These are phyloP conservation scores for Phytophthora lateralis DNA, from an alignment of 352 stramenopile genomes.

Conservation along the genomic window DNA sequence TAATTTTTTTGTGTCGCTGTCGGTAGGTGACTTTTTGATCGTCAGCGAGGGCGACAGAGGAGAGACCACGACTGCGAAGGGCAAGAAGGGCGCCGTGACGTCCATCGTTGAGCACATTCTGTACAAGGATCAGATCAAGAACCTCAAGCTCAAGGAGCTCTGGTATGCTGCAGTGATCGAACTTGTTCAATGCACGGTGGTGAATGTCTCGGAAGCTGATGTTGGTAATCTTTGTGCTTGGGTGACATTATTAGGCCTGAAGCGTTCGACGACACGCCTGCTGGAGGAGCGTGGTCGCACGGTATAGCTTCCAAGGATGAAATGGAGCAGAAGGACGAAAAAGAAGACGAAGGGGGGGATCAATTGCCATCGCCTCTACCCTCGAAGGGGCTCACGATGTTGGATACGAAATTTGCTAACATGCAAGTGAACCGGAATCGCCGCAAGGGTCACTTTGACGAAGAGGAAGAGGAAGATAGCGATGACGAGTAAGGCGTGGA, in stretches of 20 bases:
- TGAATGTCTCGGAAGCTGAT: background rate
- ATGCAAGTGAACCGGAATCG: constrained; percentile 82
- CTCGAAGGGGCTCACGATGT: constrained; percentile 64
- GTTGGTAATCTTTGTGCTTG: background rate
- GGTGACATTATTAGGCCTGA: constrained; percentile 46
- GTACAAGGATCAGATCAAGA: constrained; percentile 99
- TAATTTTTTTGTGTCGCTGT: constrained; percentile 1
- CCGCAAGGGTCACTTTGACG: constrained; percentile 73
- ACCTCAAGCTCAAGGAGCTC: constrained; percentile 93
- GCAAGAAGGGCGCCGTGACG: constrained; percentile 90
- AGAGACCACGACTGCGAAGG: constrained; percentile 73
- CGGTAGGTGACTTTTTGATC: constrained; percentile 94
- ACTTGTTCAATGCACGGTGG: constrained; percentile 1
- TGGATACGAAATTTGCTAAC: constrained; percentile 51
- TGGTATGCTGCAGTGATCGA: constrained; percentile 65
- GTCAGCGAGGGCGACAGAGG: constrained; percentile 78
- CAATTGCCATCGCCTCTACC: constrained; percentile 5
- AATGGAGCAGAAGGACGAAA: constrained; percentile 21
- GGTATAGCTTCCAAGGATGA: constrained; percentile 13
- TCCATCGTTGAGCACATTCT: constrained; percentile 96
- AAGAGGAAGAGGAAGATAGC: constrained; percentile 67
- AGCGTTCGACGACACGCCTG: constrained; percentile 45
- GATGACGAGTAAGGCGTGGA: constrained; percentile 42
- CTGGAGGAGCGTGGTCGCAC: constrained; percentile 11
- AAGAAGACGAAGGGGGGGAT: constrained; percentile 25